These are phyloP conservation scores for Hygrophila difformis DNA, from an alignment of 257 asterid species.

Conservation along the genomic window DNA sequence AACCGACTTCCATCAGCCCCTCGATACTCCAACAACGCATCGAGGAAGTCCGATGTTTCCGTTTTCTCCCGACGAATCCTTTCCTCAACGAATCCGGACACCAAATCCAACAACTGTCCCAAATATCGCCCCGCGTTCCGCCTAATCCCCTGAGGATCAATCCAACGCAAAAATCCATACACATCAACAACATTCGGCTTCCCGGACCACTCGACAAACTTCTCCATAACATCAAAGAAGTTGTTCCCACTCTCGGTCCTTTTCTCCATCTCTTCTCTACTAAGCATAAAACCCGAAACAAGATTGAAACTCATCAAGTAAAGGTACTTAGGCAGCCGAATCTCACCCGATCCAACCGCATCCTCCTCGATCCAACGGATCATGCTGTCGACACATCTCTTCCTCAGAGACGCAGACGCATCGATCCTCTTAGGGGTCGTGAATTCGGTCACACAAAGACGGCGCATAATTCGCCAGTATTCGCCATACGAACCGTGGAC, in stretches of 20 bases:
- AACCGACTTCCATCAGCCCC: too few relatives aligned
- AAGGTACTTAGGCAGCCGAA: not conserved
- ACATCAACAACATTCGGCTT: not conserved
- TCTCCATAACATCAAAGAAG: not conserved
- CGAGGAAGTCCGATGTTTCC: too few relatives aligned
- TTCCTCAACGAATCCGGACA: too few relatives aligned
- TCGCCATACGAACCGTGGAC: not conserved
- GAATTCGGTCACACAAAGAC: not conserved
- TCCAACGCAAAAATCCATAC: not conserved
- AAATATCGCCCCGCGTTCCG: too few relatives aligned
- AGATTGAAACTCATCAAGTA: too few relatives aligned
- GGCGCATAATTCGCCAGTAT: not conserved
- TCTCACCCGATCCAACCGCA: not conserved
- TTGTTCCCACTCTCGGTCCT: not conserved
- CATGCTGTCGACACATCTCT: not conserved
- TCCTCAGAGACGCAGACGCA: not conserved
- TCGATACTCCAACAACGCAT: too few relatives aligned
- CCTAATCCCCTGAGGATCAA: not conserved
- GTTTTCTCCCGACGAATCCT: too few relatives aligned
- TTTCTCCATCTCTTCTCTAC: not conserved
- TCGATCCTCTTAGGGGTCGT: not conserved
- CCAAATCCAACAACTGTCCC: too few relatives aligned
- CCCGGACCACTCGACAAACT: not conserved
- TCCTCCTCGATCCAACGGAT: not conserved
- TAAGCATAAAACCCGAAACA: too few relatives aligned